These are phyloP conservation scores for Neophaeococcomyces aloes DNA, from an alignment of 2,329 filamentous ascomycete species.

Conservation along the genomic window DNA sequence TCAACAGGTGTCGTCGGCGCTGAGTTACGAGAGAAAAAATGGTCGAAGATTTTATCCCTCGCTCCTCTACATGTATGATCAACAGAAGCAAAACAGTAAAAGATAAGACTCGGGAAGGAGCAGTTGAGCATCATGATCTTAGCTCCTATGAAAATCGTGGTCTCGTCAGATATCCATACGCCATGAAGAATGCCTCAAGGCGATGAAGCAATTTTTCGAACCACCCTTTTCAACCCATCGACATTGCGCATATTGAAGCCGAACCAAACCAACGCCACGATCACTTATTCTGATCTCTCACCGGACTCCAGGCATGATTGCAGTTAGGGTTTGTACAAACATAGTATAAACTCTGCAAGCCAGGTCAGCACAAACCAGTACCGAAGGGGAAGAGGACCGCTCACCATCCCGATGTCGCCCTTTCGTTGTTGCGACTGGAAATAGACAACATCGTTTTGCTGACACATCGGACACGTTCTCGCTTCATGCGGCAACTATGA, in stretches of 20 bases:
- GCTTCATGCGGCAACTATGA: conserved; percentile 80
- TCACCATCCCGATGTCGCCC: conserved; percentile 95
- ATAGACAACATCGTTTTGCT: conserved; percentile 84
- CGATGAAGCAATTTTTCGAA: no score
- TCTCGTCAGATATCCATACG: no score
- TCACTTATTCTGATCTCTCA: conserved; percentile 27
- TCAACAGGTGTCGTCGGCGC: conserved; percentile 66
- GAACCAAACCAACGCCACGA: conserved; percentile 12
- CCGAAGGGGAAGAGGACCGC: conserved; percentile 25
- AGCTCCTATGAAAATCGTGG: neutral
- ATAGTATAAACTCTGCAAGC: conserved; percentile 69
- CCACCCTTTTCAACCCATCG: no score
- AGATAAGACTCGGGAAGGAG: conserved; percentile 2
- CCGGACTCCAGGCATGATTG: conserved; percentile 58
- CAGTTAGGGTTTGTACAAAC: conserved; percentile 72
- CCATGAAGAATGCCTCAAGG: no score
- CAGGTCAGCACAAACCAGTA: conserved; percentile 1
- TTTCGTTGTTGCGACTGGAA: conserved; percentile 98
- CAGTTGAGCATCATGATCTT: neutral
- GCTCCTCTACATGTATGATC: conserved; percentile 68
- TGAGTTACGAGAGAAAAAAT: conserved; percentile 83
- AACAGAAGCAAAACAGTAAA: conserved; percentile 8
- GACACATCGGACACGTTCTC: conserved; percentile 74
- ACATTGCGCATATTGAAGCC: neutral
- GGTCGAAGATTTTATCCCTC: conserved; percentile 96